Base-by-base conservation (phyloP, 1,139 yeast species). In the Nakaseomyces nivariensis region DNA sequence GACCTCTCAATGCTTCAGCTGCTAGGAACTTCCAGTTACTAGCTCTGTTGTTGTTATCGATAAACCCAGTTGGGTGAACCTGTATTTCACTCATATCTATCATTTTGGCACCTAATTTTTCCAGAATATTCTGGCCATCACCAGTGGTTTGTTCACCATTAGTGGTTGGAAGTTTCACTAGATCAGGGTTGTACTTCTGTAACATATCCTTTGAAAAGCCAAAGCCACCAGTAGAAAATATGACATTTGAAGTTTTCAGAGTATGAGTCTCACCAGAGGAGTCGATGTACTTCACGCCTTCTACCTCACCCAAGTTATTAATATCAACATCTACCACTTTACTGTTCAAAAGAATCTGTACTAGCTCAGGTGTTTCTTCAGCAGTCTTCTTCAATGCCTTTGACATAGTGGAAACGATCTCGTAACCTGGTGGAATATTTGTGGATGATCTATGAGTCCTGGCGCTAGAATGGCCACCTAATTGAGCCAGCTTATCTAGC, bases 41-140 rank as follows among this genome's bases (percentile, higher is more conserved):
- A 10, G 61, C 60, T 13, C 71, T 72, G 56, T 82, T 85, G 49
- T 75, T 71, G 43, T 81, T 81, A 56, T 82, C 85, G 54, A 85
- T 77, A 57, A 85, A 76, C 0, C 95, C 95, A n/a, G 94, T 84
- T 26, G 95, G 95, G 57, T 83, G 90, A n/a, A 85, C 83, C 66
- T 85, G 95, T 37, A 85, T 80, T 64, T 84, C 82, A 46, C 82
- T 87, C 79, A 85, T 74, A 63, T 84, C 89, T 45, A 83, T 76
- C 38, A 84, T 76, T 40, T 75, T 68, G 8, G 86, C 94, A 32
- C 83, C 78, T n/a, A 71, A 53, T 49, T 74, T 74, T 63, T 77
- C 72, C 53, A 82, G 70, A 49, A 85, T 72, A 51, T 76, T 72
- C 55, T 82, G 86, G 1, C 90, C 89, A 63, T 85, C 92, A 10